Percentiles rank a stretch among this genome's conserved stretches.
Conservation (phyloP, 345 rosid genomes). For the Trapa bicornis region DNA sequence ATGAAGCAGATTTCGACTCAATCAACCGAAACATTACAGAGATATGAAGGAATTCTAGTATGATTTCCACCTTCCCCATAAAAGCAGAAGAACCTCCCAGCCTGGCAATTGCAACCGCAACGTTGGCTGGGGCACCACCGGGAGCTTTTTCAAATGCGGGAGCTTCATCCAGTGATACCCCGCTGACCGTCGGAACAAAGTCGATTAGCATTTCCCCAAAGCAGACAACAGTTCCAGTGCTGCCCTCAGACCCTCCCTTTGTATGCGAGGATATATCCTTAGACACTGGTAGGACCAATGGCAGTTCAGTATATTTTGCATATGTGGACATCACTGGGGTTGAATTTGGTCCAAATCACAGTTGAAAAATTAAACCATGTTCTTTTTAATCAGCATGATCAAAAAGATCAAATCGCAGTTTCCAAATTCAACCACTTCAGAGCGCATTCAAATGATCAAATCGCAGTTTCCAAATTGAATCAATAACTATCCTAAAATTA, state of each 20-base stretch:
- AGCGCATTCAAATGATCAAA: neutral
- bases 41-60: neutral
- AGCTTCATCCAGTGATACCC: constrained; percentile 91
- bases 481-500: neutral
- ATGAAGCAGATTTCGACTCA: neutral
- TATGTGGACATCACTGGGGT: neutral
- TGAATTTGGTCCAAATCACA: neutral
- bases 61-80: constrained; percentile 69
- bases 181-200: constrained; percentile 78
- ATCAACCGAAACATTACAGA: neutral
- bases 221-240: constrained; percentile 48
- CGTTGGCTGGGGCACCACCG: constrained; percentile 99
- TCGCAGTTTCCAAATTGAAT: neutral
- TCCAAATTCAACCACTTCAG: neutral
- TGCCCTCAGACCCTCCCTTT: constrained; percentile 9
- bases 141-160: constrained; percentile 94
- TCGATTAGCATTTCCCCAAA: constrained; percentile 97
- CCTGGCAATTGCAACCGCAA: constrained; percentile 82
- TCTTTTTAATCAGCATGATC: neutral
- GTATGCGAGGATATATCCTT: constrained; percentile 17
- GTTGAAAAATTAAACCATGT: neutral
- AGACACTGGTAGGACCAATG: constrained; percentile 19
- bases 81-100: constrained; percentile 94
- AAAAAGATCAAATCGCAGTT: neutral
- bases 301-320: neutral